Percentiles rank a stretch among this genome's conserved stretches.
phyloP scores from a whole-genome alignment of 495 filamentous ascomycete species.

The Xanthoparmelia taractica region DNA sequence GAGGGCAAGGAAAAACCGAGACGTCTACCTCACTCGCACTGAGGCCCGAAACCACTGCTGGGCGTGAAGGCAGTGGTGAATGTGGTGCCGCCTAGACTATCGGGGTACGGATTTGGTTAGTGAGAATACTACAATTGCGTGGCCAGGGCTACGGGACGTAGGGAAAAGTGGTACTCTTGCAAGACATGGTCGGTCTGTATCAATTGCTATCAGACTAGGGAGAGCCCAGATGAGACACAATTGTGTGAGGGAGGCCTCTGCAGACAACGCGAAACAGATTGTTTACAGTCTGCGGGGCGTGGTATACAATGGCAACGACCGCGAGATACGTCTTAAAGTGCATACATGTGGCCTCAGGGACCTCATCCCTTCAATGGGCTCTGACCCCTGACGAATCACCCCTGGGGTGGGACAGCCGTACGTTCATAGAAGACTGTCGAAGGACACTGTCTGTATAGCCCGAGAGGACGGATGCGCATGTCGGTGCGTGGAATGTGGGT shows the following conservation, averaged over 20 bases:
- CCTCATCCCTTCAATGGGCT: neutral
- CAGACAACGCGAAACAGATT: neutral
- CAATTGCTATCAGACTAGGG: no score
- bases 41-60: neutral
- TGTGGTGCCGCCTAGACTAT: neutral
- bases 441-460: neutral
- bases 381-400: neutral
- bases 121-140: neutral
- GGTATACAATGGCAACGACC: neutral
- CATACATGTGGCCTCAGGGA: neutral
- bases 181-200: conserved; percentile 1
- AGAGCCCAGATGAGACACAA: no score
- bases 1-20: neutral
- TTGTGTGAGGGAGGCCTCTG: conserved; percentile 1
- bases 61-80: neutral
- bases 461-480: neutral
- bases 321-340: neutral
- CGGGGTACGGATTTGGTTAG: neutral
- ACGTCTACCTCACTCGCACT: neutral
- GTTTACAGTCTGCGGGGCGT: neutral
- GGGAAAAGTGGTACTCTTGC: neutral
- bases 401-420: neutral
- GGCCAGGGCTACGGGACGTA: no score
- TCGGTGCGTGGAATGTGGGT: neutral
- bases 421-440: neutral